Conservation (phyloP, 2,329 filamentous ascomycete genomes). For the Monosporascus sp. region DNA sequence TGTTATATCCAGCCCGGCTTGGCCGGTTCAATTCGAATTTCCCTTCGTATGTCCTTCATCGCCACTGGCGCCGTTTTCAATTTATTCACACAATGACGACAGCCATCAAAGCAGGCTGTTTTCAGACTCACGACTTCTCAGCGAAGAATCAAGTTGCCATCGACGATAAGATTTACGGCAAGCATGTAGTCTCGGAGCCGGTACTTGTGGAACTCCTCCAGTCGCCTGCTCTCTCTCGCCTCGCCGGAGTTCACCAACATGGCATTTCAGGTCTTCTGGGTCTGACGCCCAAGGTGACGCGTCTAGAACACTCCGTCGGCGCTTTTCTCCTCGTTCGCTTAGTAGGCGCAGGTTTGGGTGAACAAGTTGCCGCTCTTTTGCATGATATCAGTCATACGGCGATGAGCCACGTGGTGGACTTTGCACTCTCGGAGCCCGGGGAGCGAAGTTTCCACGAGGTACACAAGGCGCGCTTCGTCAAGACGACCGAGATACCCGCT, state of each 20-base stretch:
- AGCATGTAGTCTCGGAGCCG: constrained; percentile 27
- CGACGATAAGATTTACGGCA: constrained; percentile 31
- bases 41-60: too few relatives aligned
- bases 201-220: constrained; percentile 31
- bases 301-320: constrained; percentile 35
- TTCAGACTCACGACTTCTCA: constrained; percentile 16
- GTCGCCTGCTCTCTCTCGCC: constrained; percentile 26
- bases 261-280: constrained; percentile 31
- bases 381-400: constrained; percentile 35
- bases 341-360: constrained; percentile 28
- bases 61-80: too few relatives aligned
- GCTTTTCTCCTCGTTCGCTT: constrained; percentile 32
- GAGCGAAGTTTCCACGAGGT: constrained; percentile 35
- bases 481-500: constrained; percentile 26
- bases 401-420: constrained; percentile 35
- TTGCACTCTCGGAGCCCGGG: constrained; percentile 29
- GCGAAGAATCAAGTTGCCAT: constrained; percentile 16
- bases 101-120: constrained; percentile 10
- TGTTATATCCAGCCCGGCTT: too few relatives aligned
- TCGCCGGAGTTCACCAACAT: constrained; percentile 31
- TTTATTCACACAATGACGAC: background rate
- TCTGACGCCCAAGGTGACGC: constrained; percentile 29
- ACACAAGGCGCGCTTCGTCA: constrained; percentile 31
- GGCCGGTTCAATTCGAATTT: too few relatives aligned
- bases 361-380: constrained; percentile 33